A percentile compares a stretch with the other conserved stretches of the same genome.
phyloP scores from a whole-genome alignment of 805 yeast genomes.

The Zygosaccharomyces bisporus region DNA sequence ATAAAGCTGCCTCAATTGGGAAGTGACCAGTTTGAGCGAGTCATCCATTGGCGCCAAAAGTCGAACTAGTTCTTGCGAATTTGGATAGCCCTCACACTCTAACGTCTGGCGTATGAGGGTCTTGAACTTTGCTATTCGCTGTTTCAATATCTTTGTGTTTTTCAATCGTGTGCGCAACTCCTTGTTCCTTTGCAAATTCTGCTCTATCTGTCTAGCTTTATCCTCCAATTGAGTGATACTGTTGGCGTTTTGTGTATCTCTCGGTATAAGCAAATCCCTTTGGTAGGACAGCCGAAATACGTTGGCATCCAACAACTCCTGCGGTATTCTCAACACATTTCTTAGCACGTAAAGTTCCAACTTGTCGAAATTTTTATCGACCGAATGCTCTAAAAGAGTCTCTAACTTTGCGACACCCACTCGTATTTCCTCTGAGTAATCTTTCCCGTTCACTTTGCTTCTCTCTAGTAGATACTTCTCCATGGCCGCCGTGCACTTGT shows the following conservation, averaged over 20 bases:
- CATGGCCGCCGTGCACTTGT: conserved; percentile 74
- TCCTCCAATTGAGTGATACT: conserved; percentile 17
- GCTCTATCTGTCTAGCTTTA: conserved; percentile 24
- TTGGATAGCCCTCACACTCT: conserved; percentile 4
- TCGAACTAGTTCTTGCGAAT: conserved; percentile 16
- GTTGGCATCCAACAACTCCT: conserved; percentile 59
- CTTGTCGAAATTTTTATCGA: conserved; percentile 80
- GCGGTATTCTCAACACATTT: conserved; percentile 70
- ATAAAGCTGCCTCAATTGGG: conserved; percentile 27
- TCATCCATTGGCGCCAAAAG: conserved; percentile 31
- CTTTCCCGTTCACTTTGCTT: conserved; percentile 19
- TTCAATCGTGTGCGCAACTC: conserved; percentile 23
- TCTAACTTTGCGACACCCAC: conserved; percentile 81
- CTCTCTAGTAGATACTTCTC: conserved; percentile 52
- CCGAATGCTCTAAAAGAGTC: conserved; percentile 64
- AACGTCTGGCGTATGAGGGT: not conserved
- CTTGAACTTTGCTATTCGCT: not conserved
- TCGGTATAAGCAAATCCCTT: conserved; percentile 41
- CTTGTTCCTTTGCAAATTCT: conserved; percentile 19
- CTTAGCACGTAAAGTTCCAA: conserved; percentile 77
- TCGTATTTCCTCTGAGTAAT: conserved; percentile 52
- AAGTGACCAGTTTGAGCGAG: conserved; percentile 24
- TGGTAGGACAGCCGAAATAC: conserved; percentile 69
- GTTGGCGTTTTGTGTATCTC: conserved; percentile 11
- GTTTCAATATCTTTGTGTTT: not conserved